Conservation (phyloP, 2,329 filamentous ascomycete species). For the Pyrenochaeta sp. region DNA sequence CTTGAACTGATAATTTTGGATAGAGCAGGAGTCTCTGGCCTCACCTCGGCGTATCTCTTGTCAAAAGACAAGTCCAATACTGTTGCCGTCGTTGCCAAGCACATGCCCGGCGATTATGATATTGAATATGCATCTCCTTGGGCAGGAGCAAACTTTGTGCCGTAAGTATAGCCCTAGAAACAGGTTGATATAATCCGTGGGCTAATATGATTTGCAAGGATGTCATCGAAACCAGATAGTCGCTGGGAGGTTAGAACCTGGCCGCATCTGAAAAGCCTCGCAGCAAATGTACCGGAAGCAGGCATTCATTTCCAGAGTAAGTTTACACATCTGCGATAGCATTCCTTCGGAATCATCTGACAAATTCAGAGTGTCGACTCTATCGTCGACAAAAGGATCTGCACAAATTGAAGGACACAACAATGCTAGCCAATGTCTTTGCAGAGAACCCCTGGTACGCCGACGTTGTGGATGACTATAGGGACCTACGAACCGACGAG, state of each 20-base stretch:
- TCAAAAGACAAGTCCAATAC: too few species aligned
- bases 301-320: conserved; percentile 75
- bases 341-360: neutral
- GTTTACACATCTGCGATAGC: conserved; percentile 42
- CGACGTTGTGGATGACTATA: conserved; percentile 1
- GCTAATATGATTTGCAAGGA: too few species aligned
- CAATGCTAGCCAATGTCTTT: conserved; percentile 35
- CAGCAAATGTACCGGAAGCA: conserved; percentile 71
- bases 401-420: conserved; percentile 63
- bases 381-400: conserved; percentile 5
- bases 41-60: conserved; percentile 69
- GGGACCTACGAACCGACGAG: conserved; percentile 54
- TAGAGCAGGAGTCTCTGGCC: conserved; percentile 70
- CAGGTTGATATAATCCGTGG: neutral
- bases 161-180: conserved; percentile 7
- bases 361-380: conserved; percentile 1
- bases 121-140: conserved; percentile 91
- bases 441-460: conserved; percentile 69
- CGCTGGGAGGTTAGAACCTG: conserved; percentile 40
- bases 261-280: conserved; percentile 50
- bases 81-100: conserved; percentile 78
- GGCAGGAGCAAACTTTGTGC: conserved; percentile 75
- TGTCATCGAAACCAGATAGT: conserved; percentile 3
- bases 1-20: neutral
- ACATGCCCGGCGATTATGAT: conserved; percentile 93